Conservation (phyloP, 768 basidiomycete genomes). For the Kwoniella pini region DNA sequence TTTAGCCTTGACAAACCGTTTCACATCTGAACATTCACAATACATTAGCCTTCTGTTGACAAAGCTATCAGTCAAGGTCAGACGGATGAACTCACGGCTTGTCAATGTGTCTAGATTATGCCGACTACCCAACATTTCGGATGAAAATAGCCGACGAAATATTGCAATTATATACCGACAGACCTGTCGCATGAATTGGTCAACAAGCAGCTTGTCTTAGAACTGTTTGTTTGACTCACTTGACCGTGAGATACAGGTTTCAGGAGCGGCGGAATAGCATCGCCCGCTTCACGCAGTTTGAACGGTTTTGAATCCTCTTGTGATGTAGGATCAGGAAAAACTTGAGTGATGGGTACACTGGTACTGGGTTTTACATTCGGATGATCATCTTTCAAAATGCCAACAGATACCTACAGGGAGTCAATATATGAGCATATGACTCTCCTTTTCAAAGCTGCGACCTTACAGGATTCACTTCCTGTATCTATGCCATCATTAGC, state of each 20-base stretch:
- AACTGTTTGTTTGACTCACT: slow-evolving; percentile 13
- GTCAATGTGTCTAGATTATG: slow-evolving; percentile 19
- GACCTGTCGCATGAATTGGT: too few relatives aligned
- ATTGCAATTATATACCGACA: slow-evolving; percentile 20
- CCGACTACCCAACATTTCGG: slow-evolving; percentile 22
- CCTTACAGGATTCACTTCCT: too few relatives aligned
- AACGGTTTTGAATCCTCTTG: background rate
- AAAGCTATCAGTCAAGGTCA: background rate
- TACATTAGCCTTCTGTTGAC: slow-evolving; percentile 8
- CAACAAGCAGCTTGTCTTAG: too few relatives aligned
- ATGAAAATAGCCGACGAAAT: slow-evolving; percentile 40
- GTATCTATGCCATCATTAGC: too few relatives aligned
- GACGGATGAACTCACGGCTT: slow-evolving; percentile 10
- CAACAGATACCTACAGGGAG: too few relatives aligned
- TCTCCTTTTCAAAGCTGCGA: too few relatives aligned
- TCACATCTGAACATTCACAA: slow-evolving; percentile 62
- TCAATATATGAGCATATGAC: too few relatives aligned
- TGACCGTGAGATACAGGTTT: slow-evolving; percentile 26
- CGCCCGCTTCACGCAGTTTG: too few relatives aligned
- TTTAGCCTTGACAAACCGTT: slow-evolving; percentile 69
- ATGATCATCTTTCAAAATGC: background rate
- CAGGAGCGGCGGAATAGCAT: background rate
- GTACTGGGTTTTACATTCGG: too few relatives aligned
- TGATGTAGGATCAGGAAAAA: background rate
- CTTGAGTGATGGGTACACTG: slow-evolving; percentile 8